Evolutionary conservation across 2,329 filamentous ascomycete species (phyloP).

Genomic region (Clarireedia paspali): DNA sequence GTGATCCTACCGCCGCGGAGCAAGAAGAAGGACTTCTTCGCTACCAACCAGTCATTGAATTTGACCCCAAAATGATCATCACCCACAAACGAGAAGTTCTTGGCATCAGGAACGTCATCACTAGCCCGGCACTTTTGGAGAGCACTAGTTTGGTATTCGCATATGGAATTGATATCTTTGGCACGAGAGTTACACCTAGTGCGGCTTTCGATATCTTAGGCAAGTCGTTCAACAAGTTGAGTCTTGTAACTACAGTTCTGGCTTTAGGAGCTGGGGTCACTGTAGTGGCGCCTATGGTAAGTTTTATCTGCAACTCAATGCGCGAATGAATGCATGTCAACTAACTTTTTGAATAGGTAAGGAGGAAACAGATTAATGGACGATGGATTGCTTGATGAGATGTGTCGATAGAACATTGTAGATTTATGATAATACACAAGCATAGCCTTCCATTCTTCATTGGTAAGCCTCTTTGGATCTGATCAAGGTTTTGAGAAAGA

Average conservation of each 20-base stretch:
- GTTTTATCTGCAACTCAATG: conserved; percentile 29
- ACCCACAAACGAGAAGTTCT: conserved; percentile 77
- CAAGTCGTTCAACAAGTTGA: conserved; percentile 86
- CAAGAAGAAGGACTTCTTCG: conserved; percentile 72
- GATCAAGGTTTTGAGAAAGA: no score
- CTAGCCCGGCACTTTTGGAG: conserved; percentile 74
- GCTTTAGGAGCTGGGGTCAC: conserved; percentile 71
- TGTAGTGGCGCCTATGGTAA: conserved; percentile 78
- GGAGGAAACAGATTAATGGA: conserved; percentile 60
- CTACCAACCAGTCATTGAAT: conserved; percentile 71
- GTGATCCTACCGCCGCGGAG: conserved; percentile 74
- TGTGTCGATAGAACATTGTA: conserved; percentile 1
- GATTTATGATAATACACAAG: neutral
- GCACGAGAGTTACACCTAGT: conserved; percentile 78
- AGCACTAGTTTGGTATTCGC: conserved; percentile 88
- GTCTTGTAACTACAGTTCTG: conserved; percentile 74
- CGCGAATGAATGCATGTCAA: conserved; percentile 28
- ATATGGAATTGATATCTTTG: conserved; percentile 83
- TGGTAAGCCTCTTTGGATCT: no score
- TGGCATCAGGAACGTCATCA: conserved; percentile 65
- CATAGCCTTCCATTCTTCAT: no score
- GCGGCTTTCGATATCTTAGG: conserved; percentile 87
- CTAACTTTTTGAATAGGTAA: conserved; percentile 34
- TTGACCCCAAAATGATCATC: conserved; percentile 73
- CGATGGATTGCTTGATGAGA: conserved; percentile 40